phyloP scores from a whole-genome alignment of 1,284 basidiomycete species.

The Cutaneotrichosporon cutaneum region DNA sequence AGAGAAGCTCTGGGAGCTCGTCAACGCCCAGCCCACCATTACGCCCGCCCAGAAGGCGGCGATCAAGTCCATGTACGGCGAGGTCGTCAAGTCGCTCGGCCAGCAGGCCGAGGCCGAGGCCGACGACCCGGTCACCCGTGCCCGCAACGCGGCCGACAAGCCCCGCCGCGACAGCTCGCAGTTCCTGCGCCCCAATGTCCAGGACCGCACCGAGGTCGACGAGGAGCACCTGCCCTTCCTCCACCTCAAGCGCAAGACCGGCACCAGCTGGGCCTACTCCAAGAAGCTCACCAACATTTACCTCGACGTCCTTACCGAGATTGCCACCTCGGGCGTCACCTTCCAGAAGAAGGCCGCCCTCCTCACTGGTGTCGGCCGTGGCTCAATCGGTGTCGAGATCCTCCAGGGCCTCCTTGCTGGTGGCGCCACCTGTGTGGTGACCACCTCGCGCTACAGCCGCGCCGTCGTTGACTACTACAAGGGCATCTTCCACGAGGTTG shows the following conservation, averaged over 20 bases:
- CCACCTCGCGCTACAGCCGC: constrained; percentile 91
- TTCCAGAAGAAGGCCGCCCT: constrained; percentile 99
- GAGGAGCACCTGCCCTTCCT: constrained; percentile 91
- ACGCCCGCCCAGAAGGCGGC: constrained; percentile 95
- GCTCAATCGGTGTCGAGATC: constrained; percentile 95
- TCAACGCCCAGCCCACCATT: constrained; percentile 95
- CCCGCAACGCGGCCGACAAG: constrained; percentile 38
- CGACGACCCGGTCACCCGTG: constrained; percentile 30
- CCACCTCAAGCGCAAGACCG: constrained; percentile 97
- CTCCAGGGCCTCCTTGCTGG: constrained; percentile 94
- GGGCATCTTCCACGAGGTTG: constrained; percentile 92
- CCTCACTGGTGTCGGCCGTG: constrained; percentile 95
- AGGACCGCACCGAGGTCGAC: constrained; percentile 69
- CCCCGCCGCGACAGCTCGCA: constrained; percentile 82
- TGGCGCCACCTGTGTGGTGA: constrained; percentile 93
- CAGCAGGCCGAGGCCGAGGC: constrained; percentile 66
- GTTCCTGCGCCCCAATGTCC: constrained; percentile 83
- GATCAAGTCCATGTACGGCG: constrained; percentile 94
- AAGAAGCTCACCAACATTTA: constrained; percentile 90
- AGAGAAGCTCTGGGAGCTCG: constrained; percentile 92
- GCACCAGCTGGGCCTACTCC: constrained; percentile 91
- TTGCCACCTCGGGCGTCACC: constrained; percentile 94
- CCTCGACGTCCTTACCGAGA: constrained; percentile 93
- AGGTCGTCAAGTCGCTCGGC: constrained; percentile 74
- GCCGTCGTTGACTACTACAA: constrained; percentile 98